A percentile compares a stretch with the other conserved stretches of the same genome.
phyloP scores from a whole-genome alignment of 169 alveolate species.

The Besnoitia besnoiti region DNA sequence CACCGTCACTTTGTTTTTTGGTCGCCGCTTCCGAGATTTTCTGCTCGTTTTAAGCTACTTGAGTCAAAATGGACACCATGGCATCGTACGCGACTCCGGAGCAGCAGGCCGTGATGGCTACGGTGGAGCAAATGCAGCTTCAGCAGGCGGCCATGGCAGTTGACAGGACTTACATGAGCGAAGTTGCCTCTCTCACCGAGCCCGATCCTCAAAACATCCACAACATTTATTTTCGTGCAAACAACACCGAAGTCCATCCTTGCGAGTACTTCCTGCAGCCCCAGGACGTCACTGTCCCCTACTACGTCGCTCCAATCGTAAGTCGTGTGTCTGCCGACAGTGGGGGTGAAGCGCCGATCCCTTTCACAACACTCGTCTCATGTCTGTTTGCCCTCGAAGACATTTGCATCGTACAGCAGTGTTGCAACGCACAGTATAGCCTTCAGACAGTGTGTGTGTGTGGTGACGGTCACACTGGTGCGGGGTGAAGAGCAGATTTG shows the following conservation, averaged over 20 bases:
- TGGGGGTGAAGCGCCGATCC: too few species aligned
- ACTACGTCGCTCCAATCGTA: constrained; percentile 36
- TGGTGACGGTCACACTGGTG: too few species aligned
- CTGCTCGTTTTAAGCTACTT: too few species aligned
- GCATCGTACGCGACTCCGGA: neutral
- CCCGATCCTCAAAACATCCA: neutral
- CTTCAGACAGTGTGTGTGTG: too few species aligned
- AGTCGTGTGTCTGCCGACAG: too few species aligned
- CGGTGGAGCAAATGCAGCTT: constrained; percentile 47
- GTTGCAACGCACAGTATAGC: too few species aligned
- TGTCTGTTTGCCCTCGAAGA: too few species aligned
- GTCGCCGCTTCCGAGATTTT: too few species aligned
- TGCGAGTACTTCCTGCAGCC: constrained; percentile 41
- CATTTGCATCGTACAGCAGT: too few species aligned
- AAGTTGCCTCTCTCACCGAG: neutral
- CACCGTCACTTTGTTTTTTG: too few species aligned
- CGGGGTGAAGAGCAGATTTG: too few species aligned
- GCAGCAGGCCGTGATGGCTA: neutral
- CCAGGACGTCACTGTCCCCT: constrained; percentile 22
- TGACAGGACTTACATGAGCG: neutral
- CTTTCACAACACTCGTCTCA: too few species aligned
- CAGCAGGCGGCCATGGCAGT: constrained; percentile 42
- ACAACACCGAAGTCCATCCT: neutral
- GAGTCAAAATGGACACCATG: neutral
- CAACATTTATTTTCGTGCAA: neutral